These are phyloP conservation scores for Trichoderma endophyticum DNA, from an alignment of 2,329 filamentous ascomycete species.

Conservation along the genomic window DNA sequence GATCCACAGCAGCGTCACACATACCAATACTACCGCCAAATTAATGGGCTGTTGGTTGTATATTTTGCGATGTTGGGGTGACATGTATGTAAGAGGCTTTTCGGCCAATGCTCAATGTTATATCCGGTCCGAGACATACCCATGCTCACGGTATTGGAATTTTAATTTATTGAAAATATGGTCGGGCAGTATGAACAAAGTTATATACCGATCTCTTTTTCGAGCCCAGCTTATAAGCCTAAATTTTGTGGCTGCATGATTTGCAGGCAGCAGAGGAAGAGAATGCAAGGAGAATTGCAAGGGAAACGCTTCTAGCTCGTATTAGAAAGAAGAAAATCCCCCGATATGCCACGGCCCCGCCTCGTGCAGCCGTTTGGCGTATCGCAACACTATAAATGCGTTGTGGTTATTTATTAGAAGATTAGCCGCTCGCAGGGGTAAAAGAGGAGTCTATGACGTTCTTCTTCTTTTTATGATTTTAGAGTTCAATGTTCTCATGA, in stretches of 20 bases:
- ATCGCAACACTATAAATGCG: neutral
- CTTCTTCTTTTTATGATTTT: neutral
- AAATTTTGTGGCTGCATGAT: neutral
- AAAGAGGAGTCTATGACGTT: conserved; percentile 6
- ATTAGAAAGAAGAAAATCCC: neutral
- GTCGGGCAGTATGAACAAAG: neutral
- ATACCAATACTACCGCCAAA: neutral
- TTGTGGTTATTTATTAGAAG: neutral
- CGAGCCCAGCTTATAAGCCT: neutral
- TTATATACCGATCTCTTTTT: neutral
- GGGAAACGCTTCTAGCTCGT: neutral
- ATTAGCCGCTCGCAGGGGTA: neutral
- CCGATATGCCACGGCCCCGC: neutral
- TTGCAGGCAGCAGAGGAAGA: neutral
- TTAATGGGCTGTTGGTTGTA: neutral
- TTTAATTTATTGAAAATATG: neutral
- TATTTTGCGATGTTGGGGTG: neutral
- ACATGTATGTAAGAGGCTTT: neutral
- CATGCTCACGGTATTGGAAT: neutral
- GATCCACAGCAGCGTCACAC: neutral
- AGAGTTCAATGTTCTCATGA: neutral
- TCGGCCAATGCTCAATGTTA: neutral
- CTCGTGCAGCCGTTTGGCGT: neutral
- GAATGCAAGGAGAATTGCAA: neutral
- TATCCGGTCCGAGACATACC: neutral